Evolutionary conservation across 2,329 filamentous ascomycete genomes (phyloP), one percentile per base, ranked within the genome.

Genomic region (Tolypocladium album): DNA sequence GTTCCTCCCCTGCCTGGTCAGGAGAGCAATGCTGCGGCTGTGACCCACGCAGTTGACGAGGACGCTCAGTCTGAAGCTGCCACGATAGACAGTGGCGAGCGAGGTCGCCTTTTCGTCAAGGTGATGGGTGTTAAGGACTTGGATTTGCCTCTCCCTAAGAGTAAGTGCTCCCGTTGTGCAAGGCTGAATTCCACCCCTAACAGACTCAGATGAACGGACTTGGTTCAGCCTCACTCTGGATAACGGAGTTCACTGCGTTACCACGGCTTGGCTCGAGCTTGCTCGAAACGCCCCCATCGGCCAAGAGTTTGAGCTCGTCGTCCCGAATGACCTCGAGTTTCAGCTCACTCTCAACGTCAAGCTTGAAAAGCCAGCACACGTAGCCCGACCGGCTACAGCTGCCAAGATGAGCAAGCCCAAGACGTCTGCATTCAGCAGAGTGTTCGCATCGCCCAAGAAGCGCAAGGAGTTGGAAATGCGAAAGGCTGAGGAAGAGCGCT

Each of bases 141-240:
- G 43, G 92, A 97, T 69, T 79, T 97, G 52, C 93, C 94, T 27
- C 78, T 99, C 59, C 92, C 94, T 39, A 89, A 88, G 76, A 93
- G 91, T 94, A 82, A 81, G 88, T 75, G n/a, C 36, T 34, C 17
- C 34, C 27, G 34, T 9, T 43, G 20, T 36, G 8, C 8, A 11
- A 17, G 40, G n/a, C 1, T 34, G 22, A 4, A 34, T 22, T 42
- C 20, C n/a, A 5, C 11, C n/a, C 20, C 70, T 75, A 64, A 75
- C 68, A 58, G 53, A 7, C 56, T 9, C 64, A 94, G 90, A 89
- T 69, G 92, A 97, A 75, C 87, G 90, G 59, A 90, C 90, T 3
- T 94, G 90, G 83, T 99, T 99, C 77, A 92, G 93, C 67, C 82
- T 99, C 13, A 99, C 94, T 0, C 82, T 99, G n/a, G 94, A 99